phyloP scores from a whole-genome alignment of 1,284 basidiomycete genomes.

The Cutaneotrichosporon dermatis region DNA sequence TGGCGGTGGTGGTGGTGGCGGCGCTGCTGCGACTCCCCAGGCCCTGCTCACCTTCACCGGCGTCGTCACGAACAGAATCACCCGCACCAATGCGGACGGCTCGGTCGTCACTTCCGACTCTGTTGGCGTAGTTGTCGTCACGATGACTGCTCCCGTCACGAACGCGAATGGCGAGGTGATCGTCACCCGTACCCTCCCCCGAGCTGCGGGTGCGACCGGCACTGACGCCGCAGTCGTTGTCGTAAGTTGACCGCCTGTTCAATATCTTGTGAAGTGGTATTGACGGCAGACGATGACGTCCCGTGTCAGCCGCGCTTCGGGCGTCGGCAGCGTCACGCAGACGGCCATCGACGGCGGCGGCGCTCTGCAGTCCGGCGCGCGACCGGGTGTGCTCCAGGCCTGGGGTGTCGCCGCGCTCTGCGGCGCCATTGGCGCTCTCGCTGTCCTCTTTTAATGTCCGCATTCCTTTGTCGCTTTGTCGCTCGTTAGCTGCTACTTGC shows the following conservation, averaged over 20 bases:
- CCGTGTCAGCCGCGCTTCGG: background rate
- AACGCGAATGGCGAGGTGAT: conserved; percentile 1
- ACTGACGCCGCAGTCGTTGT: background rate
- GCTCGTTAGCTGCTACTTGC: no score
- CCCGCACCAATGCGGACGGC: conserved; percentile 3
- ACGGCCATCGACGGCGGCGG: background rate
- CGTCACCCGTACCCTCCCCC: background rate
- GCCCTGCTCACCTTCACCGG: background rate
- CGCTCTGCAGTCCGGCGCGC: background rate
- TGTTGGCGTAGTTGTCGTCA: background rate
- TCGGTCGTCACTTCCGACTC: background rate
- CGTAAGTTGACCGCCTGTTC: background rate
- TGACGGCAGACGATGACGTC: background rate
- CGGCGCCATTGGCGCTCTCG: background rate
- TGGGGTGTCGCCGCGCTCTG: background rate
- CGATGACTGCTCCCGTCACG: background rate
- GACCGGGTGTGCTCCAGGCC: background rate
- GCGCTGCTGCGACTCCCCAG: background rate
- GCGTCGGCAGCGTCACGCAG: background rate
- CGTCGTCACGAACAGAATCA: conserved; percentile 1
- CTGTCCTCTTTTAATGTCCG: background rate
- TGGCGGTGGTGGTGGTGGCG: background rate
- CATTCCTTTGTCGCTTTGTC: background rate
- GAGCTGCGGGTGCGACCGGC: background rate
- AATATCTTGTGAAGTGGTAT: no score